A percentile compares a stretch with the other conserved stretches of the same genome.
Conservation (phyloP, 768 basidiomycete species). For the Calvatia gigantea region DNA sequence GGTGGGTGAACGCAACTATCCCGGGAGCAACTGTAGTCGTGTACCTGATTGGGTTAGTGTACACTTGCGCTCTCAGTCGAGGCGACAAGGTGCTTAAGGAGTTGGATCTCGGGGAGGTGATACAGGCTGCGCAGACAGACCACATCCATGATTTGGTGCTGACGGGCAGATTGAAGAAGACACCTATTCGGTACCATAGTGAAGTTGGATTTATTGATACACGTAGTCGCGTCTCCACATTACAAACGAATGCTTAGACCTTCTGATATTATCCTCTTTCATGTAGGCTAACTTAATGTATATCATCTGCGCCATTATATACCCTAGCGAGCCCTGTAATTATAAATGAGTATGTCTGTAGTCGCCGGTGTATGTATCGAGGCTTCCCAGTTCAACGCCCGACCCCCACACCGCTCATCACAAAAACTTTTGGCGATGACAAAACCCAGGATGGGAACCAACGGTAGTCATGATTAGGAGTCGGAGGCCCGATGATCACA, state of each 20-base stretch:
- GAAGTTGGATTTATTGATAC: conserved; percentile 4
- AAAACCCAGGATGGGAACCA: no score
- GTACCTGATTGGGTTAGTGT: conserved; percentile 10
- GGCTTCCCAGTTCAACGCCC: no score
- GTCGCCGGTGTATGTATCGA: no score
- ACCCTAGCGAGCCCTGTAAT: no score
- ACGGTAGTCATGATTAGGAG: no score
- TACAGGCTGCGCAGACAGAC: conserved; percentile 7
- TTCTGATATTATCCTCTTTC: neutral
- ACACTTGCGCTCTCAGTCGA: neutral
- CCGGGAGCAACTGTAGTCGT: conserved; percentile 13
- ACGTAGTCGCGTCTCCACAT: neutral
- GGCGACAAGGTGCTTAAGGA: conserved; percentile 2
- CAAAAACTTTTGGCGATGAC: no score
- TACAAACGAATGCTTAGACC: neutral
- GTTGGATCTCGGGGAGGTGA: conserved; percentile 3
- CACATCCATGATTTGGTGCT: conserved; percentile 5
- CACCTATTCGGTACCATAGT: conserved; percentile 1
- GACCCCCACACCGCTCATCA: no score
- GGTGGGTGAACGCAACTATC: conserved; percentile 18
- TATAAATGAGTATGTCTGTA: no score
- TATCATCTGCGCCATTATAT: no score
- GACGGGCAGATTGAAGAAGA: neutral
- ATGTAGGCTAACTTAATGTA: no score
- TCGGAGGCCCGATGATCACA: no score